Percentiles rank a stretch among this genome's conserved stretches.
Conservation (phyloP, 495 filamentous ascomycete genomes). For the Haplographium delicatum region DNA sequence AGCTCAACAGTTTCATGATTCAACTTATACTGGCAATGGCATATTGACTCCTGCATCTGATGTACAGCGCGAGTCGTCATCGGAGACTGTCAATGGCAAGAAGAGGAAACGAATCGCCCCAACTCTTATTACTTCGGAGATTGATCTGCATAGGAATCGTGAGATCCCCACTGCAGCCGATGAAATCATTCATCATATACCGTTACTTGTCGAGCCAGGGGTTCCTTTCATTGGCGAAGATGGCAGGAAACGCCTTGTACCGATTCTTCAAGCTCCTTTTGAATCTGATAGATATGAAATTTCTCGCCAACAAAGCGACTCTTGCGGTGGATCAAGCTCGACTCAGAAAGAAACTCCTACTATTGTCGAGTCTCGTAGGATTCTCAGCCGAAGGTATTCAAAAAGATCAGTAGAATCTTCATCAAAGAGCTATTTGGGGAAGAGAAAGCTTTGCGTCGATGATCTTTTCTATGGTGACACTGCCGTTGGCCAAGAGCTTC, state of each 20-base stretch:
- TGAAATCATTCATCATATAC: constrained; percentile 14
- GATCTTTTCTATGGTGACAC: constrained; percentile 35
- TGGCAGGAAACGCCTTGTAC: constrained; percentile 23
- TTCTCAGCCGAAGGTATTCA: neutral
- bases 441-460: constrained; percentile 30
- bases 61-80: neutral
- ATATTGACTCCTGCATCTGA: too few species aligned
- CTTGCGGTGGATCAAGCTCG: neutral
- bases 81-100: constrained; percentile 8
- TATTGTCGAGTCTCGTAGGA: too few species aligned
- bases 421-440: constrained; percentile 26
- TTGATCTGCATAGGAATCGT: constrained; percentile 27
- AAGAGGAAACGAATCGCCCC: constrained; percentile 41
- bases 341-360: too few species aligned
- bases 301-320: neutral
- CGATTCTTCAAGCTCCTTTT: constrained; percentile 16
- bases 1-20: too few species aligned
- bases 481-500: constrained; percentile 20
- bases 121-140: constrained; percentile 29
- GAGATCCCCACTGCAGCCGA: constrained; percentile 39
- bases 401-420: neutral
- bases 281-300: neutral
- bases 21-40: too few species aligned
- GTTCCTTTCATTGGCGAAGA: constrained; percentile 14
- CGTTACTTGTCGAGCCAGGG: constrained; percentile 12